These are phyloP conservation scores for Pilaira anomala DNA, from an alignment of 192 early-diverging fungal genomes.

Conservation along the genomic window DNA sequence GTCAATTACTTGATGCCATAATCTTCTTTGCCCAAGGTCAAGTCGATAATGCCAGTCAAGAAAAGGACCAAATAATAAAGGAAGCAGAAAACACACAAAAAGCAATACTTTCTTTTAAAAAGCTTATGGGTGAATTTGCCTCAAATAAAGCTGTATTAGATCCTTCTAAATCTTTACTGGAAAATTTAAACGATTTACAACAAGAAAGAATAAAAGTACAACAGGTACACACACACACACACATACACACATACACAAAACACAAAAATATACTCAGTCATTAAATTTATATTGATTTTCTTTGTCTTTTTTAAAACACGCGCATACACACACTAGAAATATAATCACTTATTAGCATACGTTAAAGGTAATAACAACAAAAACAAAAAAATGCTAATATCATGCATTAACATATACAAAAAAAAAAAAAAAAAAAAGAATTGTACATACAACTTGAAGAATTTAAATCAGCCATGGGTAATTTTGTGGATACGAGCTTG, in stretches of 20 bases:
- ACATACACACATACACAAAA: no score
- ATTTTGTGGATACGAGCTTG: constrained; percentile 18
- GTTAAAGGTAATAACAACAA: constrained; percentile 34
- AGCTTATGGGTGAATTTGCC: not conserved
- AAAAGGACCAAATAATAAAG: not conserved
- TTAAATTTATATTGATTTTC: no score
- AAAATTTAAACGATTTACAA: not conserved
- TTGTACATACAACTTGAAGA: constrained; percentile 20
- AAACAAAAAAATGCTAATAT: no score
- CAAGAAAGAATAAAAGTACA: not conserved
- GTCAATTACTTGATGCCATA: not conserved
- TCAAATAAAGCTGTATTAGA: not conserved
- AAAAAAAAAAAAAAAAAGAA: constrained; percentile 15
- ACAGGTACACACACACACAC: no score
- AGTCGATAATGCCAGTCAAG: not conserved
- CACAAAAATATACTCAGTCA: not conserved
- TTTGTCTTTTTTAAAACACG: no score
- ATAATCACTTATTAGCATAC: constrained; percentile 11
- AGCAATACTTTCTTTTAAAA: not conserved
- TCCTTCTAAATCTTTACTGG: not conserved
- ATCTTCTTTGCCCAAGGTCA: not conserved
- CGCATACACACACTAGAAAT: no score
- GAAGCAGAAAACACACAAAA: not conserved
- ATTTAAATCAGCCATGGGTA: constrained; percentile 5
- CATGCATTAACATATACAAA: constrained; percentile 3